These are phyloP conservation scores for Hymenoscyphus scutula DNA, from an alignment of 2,329 filamentous ascomycete species.

Conservation along the genomic window DNA sequence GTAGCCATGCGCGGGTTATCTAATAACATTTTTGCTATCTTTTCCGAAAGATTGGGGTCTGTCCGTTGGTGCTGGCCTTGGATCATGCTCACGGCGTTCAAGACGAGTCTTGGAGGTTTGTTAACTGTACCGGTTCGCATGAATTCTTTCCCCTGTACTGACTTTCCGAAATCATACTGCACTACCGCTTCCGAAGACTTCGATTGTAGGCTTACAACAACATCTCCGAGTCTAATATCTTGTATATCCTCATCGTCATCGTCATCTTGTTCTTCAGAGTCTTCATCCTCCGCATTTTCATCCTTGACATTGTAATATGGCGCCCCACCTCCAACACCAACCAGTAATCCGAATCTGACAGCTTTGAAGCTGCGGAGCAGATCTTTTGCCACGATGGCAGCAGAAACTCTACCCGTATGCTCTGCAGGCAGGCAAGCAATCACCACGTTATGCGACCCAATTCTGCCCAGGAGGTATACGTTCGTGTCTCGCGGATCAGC, in stretches of 20 bases:
- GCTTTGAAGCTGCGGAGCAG: slow-evolving; percentile 18
- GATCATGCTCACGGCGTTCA: slow-evolving; percentile 24
- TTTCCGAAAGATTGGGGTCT: background rate
- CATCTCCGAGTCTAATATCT: slow-evolving; percentile 34
- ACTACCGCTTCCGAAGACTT: slow-evolving; percentile 16
- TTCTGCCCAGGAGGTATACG: slow-evolving; percentile 17
- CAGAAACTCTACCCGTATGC: slow-evolving; percentile 14
- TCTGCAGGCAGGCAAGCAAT: slow-evolving; percentile 19
- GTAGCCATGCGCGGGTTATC: background rate
- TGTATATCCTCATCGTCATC: slow-evolving; percentile 1
- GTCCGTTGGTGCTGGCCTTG: slow-evolving; percentile 11
- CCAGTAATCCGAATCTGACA: slow-evolving; percentile 17
- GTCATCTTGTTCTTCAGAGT: background rate
- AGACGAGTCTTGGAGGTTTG: slow-evolving; percentile 26
- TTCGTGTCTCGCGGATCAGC: slow-evolving; percentile 13
- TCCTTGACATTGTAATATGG: background rate
- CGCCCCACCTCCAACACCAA: slow-evolving; percentile 18
- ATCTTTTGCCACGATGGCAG: slow-evolving; percentile 17
- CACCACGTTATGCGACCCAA: slow-evolving; percentile 21
- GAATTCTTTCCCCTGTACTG: slow-evolving; percentile 18
- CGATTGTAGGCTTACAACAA: slow-evolving; percentile 20
- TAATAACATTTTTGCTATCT: background rate
- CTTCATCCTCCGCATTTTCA: background rate
- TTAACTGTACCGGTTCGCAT: slow-evolving; percentile 24
- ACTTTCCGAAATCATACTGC: slow-evolving; percentile 20